Percentiles rank a stretch among this genome's conserved stretches.
These are phyloP conservation scores for Lachnellula arida DNA, from an alignment of 2,329 filamentous ascomycete genomes.

Conservation along the genomic window DNA sequence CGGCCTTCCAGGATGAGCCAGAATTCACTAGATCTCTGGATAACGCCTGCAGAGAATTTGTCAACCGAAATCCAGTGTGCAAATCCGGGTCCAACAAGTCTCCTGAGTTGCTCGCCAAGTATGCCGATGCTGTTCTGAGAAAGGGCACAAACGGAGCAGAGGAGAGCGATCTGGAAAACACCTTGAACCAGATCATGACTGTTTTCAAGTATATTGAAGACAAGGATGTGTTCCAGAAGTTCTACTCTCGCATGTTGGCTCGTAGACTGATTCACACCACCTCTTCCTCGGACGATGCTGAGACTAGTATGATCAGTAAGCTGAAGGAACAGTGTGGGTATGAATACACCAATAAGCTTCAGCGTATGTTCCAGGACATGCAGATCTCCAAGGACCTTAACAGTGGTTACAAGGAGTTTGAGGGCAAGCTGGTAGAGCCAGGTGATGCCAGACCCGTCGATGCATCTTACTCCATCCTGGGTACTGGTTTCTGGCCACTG, in stretches of 20 bases:
- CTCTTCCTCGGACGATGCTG: conserved; percentile 93
- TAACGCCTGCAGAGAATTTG: conserved; percentile 95
- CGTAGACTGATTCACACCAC: conserved; percentile 92
- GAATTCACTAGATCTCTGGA: conserved; percentile 95
- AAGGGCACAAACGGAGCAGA: conserved; percentile 91
- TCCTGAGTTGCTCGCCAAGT: conserved; percentile 90
- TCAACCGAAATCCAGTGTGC: conserved; percentile 96
- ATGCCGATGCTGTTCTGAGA: conserved; percentile 86
- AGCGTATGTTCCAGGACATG: conserved; percentile 99
- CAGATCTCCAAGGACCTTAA: conserved; percentile 98
- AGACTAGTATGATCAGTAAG: conserved; percentile 99
- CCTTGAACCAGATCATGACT: conserved; percentile 92
- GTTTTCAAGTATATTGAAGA: conserved; percentile 99
- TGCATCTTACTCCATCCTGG: conserved; percentile 85
- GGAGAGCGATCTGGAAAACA: conserved; percentile 87
- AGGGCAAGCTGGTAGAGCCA: conserved; percentile 59
- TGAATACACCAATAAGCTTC: conserved; percentile 98
- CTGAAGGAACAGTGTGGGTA: conserved; percentile 98
- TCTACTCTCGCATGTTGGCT: conserved; percentile 95
- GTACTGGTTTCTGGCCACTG: conserved; percentile 96
- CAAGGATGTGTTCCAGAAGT: conserved; percentile 99
- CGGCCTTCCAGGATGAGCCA: conserved; percentile 89
- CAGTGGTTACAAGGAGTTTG: conserved; percentile 75
- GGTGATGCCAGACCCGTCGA: conserved; percentile 67
- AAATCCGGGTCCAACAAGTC: conserved; percentile 90